Evolutionary conservation across 2,329 filamentous ascomycete species (phyloP).

Genomic region (Venturiaceae sp.): DNA sequence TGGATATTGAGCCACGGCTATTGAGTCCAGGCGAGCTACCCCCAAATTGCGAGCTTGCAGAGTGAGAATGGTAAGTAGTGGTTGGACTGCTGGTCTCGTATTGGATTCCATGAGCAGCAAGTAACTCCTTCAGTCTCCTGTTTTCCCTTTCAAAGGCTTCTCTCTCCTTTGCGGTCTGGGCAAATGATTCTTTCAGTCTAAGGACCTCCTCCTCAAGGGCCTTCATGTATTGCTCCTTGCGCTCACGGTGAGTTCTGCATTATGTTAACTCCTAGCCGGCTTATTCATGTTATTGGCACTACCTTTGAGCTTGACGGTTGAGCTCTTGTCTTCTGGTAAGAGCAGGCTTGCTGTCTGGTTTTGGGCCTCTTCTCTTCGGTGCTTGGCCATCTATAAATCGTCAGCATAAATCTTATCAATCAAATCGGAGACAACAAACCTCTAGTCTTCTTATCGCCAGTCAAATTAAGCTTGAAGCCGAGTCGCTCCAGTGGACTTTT

Average conservation of each 20-base stretch:
- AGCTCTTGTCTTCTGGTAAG: slow-evolving; percentile 86
- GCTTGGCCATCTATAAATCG: slow-evolving; percentile 61
- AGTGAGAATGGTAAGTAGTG: slow-evolving; percentile 1
- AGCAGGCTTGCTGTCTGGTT: slow-evolving; percentile 92
- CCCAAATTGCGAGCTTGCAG: slow-evolving; percentile 26
- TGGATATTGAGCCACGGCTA: slow-evolving; percentile 33
- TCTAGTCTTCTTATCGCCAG: slow-evolving; percentile 11
- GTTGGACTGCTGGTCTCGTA: slow-evolving; percentile 34
- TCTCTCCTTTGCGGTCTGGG: slow-evolving; percentile 64
- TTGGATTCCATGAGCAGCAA: slow-evolving; percentile 48
- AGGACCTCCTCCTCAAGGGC: slow-evolving; percentile 85
- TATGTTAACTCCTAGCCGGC: slow-evolving; percentile 9
- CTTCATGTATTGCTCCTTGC: slow-evolving; percentile 95
- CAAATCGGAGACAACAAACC: slow-evolving; percentile 3
- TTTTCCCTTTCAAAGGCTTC: slow-evolving; percentile 72
- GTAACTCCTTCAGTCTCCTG: slow-evolving; percentile 56
- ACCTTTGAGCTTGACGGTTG: slow-evolving; percentile 94
- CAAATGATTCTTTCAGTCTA: slow-evolving; percentile 77
- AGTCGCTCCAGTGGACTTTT: slow-evolving; percentile 8
- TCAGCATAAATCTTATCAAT: not conserved
- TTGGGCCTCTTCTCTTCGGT: slow-evolving; percentile 84
- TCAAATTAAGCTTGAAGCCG: slow-evolving; percentile 10
- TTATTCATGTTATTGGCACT: slow-evolving; percentile 14
- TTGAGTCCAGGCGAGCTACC: slow-evolving; percentile 44
- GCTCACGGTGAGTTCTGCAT: slow-evolving; percentile 81